These are phyloP conservation scores for Crucihimalaya himalaica DNA, from an alignment of 345 rosid genomes.

Conservation along the genomic window DNA sequence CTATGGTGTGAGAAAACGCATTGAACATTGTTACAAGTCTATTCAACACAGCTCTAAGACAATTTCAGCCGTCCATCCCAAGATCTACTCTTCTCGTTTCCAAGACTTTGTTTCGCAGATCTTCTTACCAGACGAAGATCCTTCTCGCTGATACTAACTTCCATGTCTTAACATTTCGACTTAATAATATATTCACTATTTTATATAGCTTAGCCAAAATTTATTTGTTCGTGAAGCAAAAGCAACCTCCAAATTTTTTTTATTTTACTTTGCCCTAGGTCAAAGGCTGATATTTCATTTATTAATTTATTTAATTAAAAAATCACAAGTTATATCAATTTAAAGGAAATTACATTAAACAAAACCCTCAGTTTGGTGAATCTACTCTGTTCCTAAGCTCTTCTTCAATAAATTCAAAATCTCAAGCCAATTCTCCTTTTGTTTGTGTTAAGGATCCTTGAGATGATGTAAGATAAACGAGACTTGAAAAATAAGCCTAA, in stretches of 20 bases:
- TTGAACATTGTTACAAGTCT: conserved; percentile 61
- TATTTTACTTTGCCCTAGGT: neutral
- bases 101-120: conserved; percentile 50
- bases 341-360: no score
- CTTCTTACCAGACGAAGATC: conserved; percentile 45
- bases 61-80: conserved; percentile 61
- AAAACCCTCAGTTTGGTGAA: no score
- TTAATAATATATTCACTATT: neutral
- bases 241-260: conserved; percentile 2
- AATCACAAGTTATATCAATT: no score
- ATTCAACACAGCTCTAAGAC: conserved; percentile 49
- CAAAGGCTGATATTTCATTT: neutral
- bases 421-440: no score
- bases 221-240: conserved; percentile 25
- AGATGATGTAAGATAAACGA: no score
- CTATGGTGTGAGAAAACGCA: conserved; percentile 50
- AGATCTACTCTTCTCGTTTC: conserved; percentile 52
- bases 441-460: no score
- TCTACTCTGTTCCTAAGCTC: no score
- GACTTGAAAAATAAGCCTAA: no score
- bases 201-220: conserved; percentile 15
- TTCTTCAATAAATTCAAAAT: no score
- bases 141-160: conserved; percentile 7
- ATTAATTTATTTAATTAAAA: no score
- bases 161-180: neutral